These are phyloP conservation scores for Blastobotrys indianensis DNA, from an alignment of 1,139 yeast species.

Conservation along the genomic window DNA sequence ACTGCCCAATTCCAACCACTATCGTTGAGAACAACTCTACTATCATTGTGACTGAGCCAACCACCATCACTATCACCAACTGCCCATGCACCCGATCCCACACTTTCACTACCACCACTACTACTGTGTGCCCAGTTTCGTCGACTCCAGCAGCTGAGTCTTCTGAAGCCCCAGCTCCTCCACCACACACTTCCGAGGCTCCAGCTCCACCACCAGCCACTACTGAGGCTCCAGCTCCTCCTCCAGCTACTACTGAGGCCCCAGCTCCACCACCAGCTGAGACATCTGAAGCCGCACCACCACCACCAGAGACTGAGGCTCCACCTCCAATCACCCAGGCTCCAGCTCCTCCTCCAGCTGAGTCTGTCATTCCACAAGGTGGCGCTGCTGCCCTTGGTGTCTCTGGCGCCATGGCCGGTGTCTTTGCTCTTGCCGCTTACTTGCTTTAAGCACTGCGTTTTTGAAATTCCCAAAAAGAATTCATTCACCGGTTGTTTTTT, in stretches of 20 bases:
- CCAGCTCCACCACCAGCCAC: slow-evolving; percentile 28
- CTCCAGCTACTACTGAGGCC: slow-evolving; percentile 37
- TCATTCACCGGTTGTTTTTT: too few species aligned
- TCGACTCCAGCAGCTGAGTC: slow-evolving; percentile 21
- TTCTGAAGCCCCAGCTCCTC: slow-evolving; percentile 17
- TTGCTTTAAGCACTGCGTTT: too few species aligned
- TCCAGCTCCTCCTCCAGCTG: slow-evolving; percentile 38
- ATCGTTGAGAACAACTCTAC: slow-evolving; percentile 35
- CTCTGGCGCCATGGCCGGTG: slow-evolving; percentile 36
- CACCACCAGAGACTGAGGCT: slow-evolving; percentile 50
- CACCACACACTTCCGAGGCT: slow-evolving; percentile 26
- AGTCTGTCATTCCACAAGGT: slow-evolving; percentile 27
- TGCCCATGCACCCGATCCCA: slow-evolving; percentile 53
- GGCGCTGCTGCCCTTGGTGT: slow-evolving; percentile 31
- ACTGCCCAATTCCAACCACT: slow-evolving; percentile 41
- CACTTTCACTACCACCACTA: slow-evolving; percentile 39
- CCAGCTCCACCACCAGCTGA: slow-evolving; percentile 37
- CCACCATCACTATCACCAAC: slow-evolving; percentile 40
- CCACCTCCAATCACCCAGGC: slow-evolving; percentile 44
- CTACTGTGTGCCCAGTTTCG: slow-evolving; percentile 37
- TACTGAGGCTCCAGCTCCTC: slow-evolving; percentile 37
- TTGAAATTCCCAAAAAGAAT: too few species aligned
- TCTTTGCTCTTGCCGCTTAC: slow-evolving; percentile 36
- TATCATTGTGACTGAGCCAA: slow-evolving; percentile 38
- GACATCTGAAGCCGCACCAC: slow-evolving; percentile 40